Percentiles rank a stretch among this genome's conserved stretches.
Conservation (phyloP, 2,329 filamentous ascomycete genomes). For the Ophiostoma triangulosporum region DNA sequence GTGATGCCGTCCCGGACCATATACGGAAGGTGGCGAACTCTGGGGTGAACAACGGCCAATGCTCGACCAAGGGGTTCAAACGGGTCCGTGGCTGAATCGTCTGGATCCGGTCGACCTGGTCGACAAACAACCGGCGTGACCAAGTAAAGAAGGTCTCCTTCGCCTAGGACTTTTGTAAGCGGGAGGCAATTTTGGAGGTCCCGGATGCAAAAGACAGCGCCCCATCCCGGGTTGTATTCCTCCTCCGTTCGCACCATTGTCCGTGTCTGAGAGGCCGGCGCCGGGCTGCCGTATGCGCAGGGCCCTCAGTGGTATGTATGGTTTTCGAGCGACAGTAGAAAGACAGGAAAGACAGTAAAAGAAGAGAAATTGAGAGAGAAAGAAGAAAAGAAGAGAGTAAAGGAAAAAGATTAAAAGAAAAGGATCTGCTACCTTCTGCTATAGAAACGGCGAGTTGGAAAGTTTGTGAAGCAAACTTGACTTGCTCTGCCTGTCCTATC, state of each 20-base stretch:
- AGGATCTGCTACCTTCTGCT: not conserved
- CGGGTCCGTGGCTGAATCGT: constrained; percentile 31
- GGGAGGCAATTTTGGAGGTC: constrained; percentile 34
- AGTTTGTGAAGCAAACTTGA: not conserved
- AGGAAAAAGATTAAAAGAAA: not conserved
- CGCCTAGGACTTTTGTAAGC: constrained; percentile 28
- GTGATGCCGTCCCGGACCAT: constrained; percentile 50
- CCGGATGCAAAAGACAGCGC: constrained; percentile 22
- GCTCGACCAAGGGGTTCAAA: constrained; percentile 58
- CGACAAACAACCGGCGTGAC: constrained; percentile 39
- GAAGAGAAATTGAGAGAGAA: not conserved
- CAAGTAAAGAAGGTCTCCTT: constrained; percentile 44
- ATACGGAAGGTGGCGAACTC: constrained; percentile 60
- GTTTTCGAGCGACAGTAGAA: no score
- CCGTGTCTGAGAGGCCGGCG: not conserved
- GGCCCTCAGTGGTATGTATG: not conserved
- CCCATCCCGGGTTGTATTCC: constrained; percentile 14
- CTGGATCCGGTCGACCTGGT: constrained; percentile 27
- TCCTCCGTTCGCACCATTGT: constrained; percentile 12
- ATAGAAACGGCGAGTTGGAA: not conserved
- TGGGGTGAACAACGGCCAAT: constrained; percentile 43
- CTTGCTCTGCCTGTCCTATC: not conserved
- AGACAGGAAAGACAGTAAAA: not conserved
- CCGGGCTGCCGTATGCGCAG: constrained; percentile 7
- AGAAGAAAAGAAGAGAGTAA: not conserved